phyloP scores from a whole-genome alignment of 139 green algal species.

The Penium margaritaceum region DNA sequence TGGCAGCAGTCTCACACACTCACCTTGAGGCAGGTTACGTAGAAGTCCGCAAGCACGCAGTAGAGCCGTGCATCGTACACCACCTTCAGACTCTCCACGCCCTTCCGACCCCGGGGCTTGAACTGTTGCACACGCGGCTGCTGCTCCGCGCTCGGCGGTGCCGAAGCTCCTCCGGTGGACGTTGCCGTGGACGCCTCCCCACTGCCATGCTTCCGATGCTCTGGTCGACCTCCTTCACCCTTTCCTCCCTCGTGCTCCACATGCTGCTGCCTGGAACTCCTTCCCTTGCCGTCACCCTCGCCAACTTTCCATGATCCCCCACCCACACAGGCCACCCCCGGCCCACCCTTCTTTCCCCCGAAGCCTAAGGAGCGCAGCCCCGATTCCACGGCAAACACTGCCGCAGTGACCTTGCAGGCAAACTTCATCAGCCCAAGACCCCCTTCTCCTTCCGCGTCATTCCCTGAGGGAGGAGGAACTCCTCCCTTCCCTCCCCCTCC shows the following conservation, averaged over 20 bases:
- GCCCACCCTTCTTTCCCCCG: too few species aligned
- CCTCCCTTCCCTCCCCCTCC: not conserved
- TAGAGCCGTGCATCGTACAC: conserved; percentile 21
- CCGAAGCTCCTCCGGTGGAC: not conserved
- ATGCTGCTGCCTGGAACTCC: not conserved
- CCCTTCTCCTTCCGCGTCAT: not conserved
- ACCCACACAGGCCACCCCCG: too few species aligned
- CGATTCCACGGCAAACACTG: too few species aligned
- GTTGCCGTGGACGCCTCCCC: not conserved
- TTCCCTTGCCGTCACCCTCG: not conserved
- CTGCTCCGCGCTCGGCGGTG: not conserved
- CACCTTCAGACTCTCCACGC: conserved; percentile 11
- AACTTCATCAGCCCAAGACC: too few species aligned
- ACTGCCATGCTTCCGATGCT: not conserved
- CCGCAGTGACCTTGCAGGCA: too few species aligned
- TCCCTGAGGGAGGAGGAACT: not conserved
- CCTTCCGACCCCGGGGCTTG: conserved; percentile 13
- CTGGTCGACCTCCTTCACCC: too few species aligned
- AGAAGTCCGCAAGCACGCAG: conserved; percentile 19
- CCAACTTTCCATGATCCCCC: too few species aligned
- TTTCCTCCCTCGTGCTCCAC: not conserved
- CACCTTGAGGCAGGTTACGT: conserved; percentile 34
- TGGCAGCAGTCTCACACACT: too few species aligned
- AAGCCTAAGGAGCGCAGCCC: too few species aligned
- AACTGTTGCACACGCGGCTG: conserved; percentile 3